phyloP scores from a whole-genome alignment of 495 filamentous ascomycete species.

The Lentithecium fluviatile region DNA sequence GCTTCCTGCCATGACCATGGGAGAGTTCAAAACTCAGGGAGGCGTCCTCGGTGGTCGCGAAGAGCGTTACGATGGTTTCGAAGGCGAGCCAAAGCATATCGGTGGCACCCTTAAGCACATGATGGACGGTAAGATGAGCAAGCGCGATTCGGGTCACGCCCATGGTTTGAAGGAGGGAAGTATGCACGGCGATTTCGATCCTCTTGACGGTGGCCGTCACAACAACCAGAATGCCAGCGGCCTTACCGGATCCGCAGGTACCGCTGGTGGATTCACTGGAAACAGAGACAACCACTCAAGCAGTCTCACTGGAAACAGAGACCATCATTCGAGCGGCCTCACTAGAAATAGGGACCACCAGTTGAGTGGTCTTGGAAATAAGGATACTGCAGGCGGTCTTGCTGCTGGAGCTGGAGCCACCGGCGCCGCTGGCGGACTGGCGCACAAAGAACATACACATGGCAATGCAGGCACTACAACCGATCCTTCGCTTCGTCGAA shows the following conservation, averaged over 20 bases:
- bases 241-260: background rate
- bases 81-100: slow-evolving; percentile 55
- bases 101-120: slow-evolving; percentile 27
- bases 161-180: background rate
- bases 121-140: background rate
- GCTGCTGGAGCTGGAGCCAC: no score
- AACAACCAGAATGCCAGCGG: background rate
- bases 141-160: background rate
- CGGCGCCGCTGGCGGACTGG: no score
- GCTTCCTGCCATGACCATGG: slow-evolving; percentile 60
- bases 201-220: background rate
- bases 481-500: no score
- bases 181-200: background rate
- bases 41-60: slow-evolving; percentile 55
- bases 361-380: no score
- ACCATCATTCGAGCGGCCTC: no score
- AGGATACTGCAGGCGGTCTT: no score
- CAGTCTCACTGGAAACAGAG: no score
- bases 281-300: slow-evolving; percentile 23
- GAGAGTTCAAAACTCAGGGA: slow-evolving; percentile 59
- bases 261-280: background rate
- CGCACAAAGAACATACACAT: no score
- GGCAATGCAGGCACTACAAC: no score
- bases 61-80: slow-evolving; percentile 56
- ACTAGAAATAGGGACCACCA: no score